Evolutionary conservation across 1,139 yeast genomes (phyloP).

Genomic region (Geotrichum candidum): DNA sequence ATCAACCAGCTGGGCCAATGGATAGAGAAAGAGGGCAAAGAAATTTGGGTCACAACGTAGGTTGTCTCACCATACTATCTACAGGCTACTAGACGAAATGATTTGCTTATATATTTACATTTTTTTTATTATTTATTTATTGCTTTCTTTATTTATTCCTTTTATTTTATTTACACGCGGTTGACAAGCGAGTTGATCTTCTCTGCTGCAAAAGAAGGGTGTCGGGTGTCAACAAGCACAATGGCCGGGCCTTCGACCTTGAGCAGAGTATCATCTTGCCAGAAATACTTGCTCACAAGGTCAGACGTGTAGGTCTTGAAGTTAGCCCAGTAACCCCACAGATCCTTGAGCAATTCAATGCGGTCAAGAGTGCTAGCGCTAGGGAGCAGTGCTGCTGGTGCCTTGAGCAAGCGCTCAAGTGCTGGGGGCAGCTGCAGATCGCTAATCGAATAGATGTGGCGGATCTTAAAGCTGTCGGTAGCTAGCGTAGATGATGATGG

Average conservation of each 20-base stretch:
- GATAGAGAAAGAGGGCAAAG: conserved; percentile 53
- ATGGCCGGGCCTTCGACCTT: conserved; percentile 14
- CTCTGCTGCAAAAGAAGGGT: conserved; percentile 4
- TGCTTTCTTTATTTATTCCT: background rate
- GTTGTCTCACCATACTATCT: background rate
- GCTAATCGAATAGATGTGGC: background rate
- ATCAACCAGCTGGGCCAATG: conserved; percentile 60
- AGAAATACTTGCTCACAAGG: conserved; percentile 5
- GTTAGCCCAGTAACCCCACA: background rate
- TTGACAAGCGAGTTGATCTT: conserved; percentile 1
- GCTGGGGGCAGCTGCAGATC: background rate
- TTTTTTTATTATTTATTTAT: background rate
- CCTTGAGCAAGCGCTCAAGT: background rate
- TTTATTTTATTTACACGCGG: background rate
- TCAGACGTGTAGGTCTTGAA: background rate
- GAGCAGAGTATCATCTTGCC: conserved; percentile 13
- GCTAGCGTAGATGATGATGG: background rate
- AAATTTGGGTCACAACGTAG: conserved; percentile 45
- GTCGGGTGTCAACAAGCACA: conserved; percentile 6
- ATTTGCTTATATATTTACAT: background rate
- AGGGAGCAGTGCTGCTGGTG: background rate
- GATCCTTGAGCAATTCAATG: background rate
- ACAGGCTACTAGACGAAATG: background rate
- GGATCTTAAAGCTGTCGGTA: background rate
- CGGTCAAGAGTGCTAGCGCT: background rate